Evolutionary conservation across 805 yeast species (phyloP).

Genomic region (Schizosaccharomyces lindneri): DNA sequence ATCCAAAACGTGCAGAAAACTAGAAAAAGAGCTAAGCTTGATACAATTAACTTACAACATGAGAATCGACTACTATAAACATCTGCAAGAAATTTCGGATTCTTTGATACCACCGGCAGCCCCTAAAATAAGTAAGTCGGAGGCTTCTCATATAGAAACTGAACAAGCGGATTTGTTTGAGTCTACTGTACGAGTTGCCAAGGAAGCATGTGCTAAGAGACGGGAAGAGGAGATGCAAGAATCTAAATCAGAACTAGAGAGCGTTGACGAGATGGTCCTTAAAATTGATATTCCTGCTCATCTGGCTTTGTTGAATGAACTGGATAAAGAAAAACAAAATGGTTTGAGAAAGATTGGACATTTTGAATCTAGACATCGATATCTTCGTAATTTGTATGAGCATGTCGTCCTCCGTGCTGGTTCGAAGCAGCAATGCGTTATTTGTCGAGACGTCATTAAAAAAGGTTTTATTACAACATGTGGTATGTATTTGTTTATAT

Average conservation of each 20-base stretch:
- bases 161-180: no score
- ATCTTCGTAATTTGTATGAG: slow-evolving; percentile 21
- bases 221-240: no score
- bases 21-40: slow-evolving; percentile 26
- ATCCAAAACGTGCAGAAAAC: slow-evolving; percentile 17
- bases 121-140: background rate
- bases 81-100: slow-evolving; percentile 69
- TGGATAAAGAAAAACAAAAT: slow-evolving; percentile 6
- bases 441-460: slow-evolving; percentile 46
- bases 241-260: no score
- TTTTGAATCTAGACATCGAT: slow-evolving; percentile 21
- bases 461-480: slow-evolving; percentile 67
- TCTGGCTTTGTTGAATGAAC: slow-evolving; percentile 5
- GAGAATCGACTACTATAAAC: slow-evolving; percentile 61
- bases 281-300: background rate
- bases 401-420: slow-evolving; percentile 12
- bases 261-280: no score
- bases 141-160: no score
- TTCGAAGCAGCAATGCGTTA: slow-evolving; percentile 36
- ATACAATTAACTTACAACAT: slow-evolving; percentile 45
- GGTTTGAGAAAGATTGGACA: slow-evolving; percentile 8
- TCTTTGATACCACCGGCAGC: slow-evolving; percentile 21
- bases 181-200: no score
- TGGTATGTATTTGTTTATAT: slow-evolving; percentile 14
- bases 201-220: no score